Conservation (phyloP, 768 basidiomycete species). For the Tylopilus balloui region DNA sequence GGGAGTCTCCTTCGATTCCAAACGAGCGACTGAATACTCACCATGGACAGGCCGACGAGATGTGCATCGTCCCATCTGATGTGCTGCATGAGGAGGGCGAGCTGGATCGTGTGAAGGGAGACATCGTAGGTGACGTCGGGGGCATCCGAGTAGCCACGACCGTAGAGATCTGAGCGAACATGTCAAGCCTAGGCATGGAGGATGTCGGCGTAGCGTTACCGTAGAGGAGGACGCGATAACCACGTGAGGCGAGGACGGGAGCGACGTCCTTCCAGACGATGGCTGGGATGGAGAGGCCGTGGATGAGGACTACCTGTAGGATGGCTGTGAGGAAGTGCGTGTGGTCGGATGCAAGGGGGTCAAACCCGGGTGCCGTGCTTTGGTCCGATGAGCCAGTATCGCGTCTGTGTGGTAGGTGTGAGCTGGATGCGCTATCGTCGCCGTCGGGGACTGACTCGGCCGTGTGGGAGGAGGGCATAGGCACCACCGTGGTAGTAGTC, state of each 20-base stretch:
- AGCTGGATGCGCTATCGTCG: no score
- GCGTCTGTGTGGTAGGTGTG: conserved; percentile 38
- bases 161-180: conserved; percentile 63
- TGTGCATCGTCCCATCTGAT: conserved; percentile 64
- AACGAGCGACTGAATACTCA: conserved; percentile 14
- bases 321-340: background rate
- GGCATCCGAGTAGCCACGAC: conserved; percentile 79
- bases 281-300: conserved; percentile 73
- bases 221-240: conserved; percentile 73
- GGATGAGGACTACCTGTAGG: conserved; percentile 65
- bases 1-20: conserved; percentile 9
- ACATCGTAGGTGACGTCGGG: conserved; percentile 66
- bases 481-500: conserved; percentile 57
- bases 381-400: conserved; percentile 77
- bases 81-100: conserved; percentile 81
- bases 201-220: conserved; percentile 37
- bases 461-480: conserved; percentile 63
- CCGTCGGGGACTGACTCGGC: conserved; percentile 41
- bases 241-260: conserved; percentile 54
- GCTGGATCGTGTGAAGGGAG: conserved; percentile 64
- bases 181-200: conserved; percentile 2
- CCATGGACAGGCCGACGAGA: conserved; percentile 76
- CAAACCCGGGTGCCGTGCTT: conserved; percentile 61
- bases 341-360: background rate
- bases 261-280: conserved; percentile 77